These are phyloP conservation scores for Pseudozyma thailandica DNA, from an alignment of 1,284 basidiomycete genomes.

Conservation along the genomic window DNA sequence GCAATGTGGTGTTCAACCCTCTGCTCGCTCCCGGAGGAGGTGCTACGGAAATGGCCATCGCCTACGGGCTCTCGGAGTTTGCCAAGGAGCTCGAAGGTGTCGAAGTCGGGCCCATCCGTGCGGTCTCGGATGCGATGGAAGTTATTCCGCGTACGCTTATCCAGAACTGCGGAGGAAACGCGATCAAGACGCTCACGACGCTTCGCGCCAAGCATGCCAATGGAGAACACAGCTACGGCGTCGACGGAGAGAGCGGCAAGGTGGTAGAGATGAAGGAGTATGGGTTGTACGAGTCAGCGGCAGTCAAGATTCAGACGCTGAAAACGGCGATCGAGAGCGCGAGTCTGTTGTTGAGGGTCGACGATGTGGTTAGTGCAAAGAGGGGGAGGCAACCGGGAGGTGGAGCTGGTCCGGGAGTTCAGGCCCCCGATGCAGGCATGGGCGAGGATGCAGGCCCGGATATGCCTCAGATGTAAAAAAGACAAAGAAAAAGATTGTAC, in stretches of 20 bases:
- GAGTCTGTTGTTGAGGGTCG: slow-evolving; percentile 89
- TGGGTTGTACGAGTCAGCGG: slow-evolving; percentile 92
- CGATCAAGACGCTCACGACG: slow-evolving; percentile 90
- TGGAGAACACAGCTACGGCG: slow-evolving; percentile 88
- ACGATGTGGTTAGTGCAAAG: slow-evolving; percentile 89
- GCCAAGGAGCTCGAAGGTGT: slow-evolving; percentile 78
- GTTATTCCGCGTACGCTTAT: slow-evolving; percentile 95
- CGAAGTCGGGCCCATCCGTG: slow-evolving; percentile 88
- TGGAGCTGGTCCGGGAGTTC: slow-evolving; percentile 36
- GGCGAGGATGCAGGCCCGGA: slow-evolving; percentile 40
- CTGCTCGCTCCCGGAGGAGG: slow-evolving; percentile 90
- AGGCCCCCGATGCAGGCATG: slow-evolving; percentile 44
- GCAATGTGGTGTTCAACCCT: slow-evolving; percentile 97
- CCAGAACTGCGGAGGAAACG: slow-evolving; percentile 95
- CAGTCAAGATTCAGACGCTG: slow-evolving; percentile 95
- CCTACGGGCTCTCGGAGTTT: slow-evolving; percentile 85
- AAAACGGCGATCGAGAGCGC: slow-evolving; percentile 98
- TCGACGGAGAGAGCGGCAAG: slow-evolving; percentile 94
- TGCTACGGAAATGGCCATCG: slow-evolving; percentile 97
- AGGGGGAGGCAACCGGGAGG: slow-evolving; percentile 40
- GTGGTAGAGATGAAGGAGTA: slow-evolving; percentile 95
- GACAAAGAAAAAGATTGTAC: background rate
- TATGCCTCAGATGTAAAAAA: slow-evolving; percentile 49
- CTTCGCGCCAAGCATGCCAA: slow-evolving; percentile 89
- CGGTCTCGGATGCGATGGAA: slow-evolving; percentile 95